These are phyloP conservation scores for Pleurotus eryngii DNA, from an alignment of 768 basidiomycete genomes.

Conservation along the genomic window DNA sequence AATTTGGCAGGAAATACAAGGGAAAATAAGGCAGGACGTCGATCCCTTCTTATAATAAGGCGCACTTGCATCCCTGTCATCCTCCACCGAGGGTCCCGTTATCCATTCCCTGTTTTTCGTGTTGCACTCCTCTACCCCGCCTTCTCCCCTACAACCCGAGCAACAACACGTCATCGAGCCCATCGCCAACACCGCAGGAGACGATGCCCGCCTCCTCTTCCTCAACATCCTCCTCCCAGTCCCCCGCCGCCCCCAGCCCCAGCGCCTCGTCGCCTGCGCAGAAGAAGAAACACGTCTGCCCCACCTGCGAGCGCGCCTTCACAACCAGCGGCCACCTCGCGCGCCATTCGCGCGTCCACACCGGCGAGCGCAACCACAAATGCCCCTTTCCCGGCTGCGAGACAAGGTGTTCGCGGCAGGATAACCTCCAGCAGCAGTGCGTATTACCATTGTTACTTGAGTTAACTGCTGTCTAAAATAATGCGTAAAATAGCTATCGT, in stretches of 20 bases:
- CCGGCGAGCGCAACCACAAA: conserved; percentile 88
- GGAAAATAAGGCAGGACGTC: too few relatives aligned
- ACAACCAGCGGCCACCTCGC: conserved; percentile 89
- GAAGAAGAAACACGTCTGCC: conserved; percentile 63
- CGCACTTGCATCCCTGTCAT: too few relatives aligned
- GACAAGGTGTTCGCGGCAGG: conserved; percentile 85
- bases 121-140: not conserved
- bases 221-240: conserved; percentile 22
- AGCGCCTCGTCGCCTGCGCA: conserved; percentile 25
- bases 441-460: conserved; percentile 17
- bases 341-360: conserved; percentile 85
- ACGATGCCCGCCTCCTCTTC: conserved; percentile 17
- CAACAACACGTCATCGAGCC: not conserved
- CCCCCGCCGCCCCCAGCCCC: conserved; percentile 24
- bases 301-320: conserved; percentile 72
- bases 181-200: not conserved
- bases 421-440: conserved; percentile 73
- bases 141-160: not conserved
- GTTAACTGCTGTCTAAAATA: not conserved
- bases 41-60: too few relatives aligned
- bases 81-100: too few relatives aligned
- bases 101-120: too few relatives aligned
- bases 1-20: too few relatives aligned
- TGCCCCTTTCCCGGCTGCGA: conserved; percentile 96
- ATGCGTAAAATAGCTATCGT: conserved; percentile 51